Base-by-base conservation (phyloP, 2,329 filamentous ascomycete genomes). In the Sarocladiaceae sp. region DNA sequence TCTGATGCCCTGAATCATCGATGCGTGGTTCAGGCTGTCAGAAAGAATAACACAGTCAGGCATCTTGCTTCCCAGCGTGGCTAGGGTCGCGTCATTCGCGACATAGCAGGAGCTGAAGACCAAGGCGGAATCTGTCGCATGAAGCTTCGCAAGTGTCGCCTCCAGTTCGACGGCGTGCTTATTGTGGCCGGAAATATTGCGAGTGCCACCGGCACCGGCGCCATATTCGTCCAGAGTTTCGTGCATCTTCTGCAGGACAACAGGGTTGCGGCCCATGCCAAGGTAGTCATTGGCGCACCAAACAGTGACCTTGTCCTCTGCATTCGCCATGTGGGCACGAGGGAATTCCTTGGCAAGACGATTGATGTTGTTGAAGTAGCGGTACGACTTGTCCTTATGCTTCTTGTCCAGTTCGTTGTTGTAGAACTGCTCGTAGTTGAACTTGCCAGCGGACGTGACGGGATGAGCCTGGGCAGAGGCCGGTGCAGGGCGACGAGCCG, bases 311-410 rank as follows among this genome's bases (percentile, higher is more conserved):
- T 84, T 84, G 59, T 97, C 90, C 54, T 93, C 86, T 64, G 83
- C 82, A 54, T 79, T 84, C 15, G 88, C 81, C 79, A 95, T 96
- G 71, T 99, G 94, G 42, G 94, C 94, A 58, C 88, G 89, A 26
- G 94, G 94, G 57, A 99, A 99, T 58, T 97, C 90, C 74, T 94
- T 90, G 59, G 94, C 94, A 55, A 99, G 80, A 31, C 94, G 91
- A 67, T 99, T 99, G 83, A 99, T 99, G 78, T 99, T 99, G 80
- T 99, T 99, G 79, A 99, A 99, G 77, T 97, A 97, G 66, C 94
- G 90, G 77, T 99, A 99, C 50, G 92, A 97, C 77, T 97, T 97
- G 80, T 99, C 94, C 79, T 96, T 92, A 80, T 96, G 94, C 77
- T 99, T 99, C 82, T 97, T 97, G 62, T 97, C 90, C 60, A 99